Evolutionary conservation across 352 stramenopile genomes (phyloP), one percentile per base, ranked within the genome.

Genomic region (Globisporangium viniferum): DNA sequence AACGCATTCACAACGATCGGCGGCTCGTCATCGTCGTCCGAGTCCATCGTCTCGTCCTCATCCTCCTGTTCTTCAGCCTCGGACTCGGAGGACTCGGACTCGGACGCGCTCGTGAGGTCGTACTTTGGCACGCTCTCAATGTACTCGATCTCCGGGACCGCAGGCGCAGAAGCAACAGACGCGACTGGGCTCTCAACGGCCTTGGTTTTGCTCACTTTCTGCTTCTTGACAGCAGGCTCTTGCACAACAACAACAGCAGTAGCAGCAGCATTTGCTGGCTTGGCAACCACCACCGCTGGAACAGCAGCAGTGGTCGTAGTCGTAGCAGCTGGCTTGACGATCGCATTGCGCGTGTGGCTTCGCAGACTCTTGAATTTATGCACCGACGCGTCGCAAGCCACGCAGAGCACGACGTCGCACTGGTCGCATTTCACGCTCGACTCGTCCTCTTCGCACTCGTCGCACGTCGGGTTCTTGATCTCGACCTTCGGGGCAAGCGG

Each of bases 321-420:
- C 44, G 33, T 5, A 54, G 8, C 24, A 14, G 18, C 20, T 8
- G 33, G 6, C n/a, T 67, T 27, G n/a, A 31, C n/a, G 12, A 81
- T 20, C 8, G 64, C 12, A 1, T 70, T 67, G 12, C 84, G 81
- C 12, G 46, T 69, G 64, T 93, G 85, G 53, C 72, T 81, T 2
- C 72, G 73, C 56, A 92, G 73, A 49, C 80, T 90, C 74, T 92
- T 93, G 48, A 92, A 93, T 62, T 86, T 78, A 62, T 93, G 85
- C 27, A 93, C 80, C 20, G 70, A 87, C 0, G 73, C 73, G 62
- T 93, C 80, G 39, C 85, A 93, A 14, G 69, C 64, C 2, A 46
- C 62, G 68, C 85, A 93, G 62, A 86, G 84, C 24, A 70, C 44
- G n/a, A 87, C 72, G 1, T 81, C 85, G 57, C 85, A 93, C 61